Conservation (phyloP, 805 yeast species). For the Barnettozyma salicaria region DNA sequence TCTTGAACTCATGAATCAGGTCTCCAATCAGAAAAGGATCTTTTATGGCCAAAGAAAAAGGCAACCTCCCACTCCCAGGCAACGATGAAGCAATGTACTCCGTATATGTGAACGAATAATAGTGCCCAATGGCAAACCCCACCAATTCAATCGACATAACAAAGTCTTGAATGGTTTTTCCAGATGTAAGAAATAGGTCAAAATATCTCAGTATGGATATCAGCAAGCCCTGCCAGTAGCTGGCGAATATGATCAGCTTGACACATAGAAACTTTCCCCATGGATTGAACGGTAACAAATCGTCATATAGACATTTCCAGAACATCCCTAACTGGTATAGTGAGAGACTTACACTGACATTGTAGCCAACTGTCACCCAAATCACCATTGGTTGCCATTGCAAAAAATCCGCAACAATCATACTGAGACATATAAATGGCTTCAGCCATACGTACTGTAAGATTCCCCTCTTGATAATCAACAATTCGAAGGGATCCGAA, state of each 20-base stretch:
- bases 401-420: conserved; percentile 39
- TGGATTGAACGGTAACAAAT: conserved; percentile 75
- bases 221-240: conserved; percentile 88
- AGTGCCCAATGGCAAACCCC: conserved; percentile 84
- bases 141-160: conserved; percentile 78
- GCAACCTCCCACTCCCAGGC: conserved; percentile 66
- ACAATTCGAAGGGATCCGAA: conserved; percentile 76
- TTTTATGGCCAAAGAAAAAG: conserved; percentile 54
- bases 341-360: conserved; percentile 73
- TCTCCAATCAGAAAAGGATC: conserved; percentile 81
- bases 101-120: conserved; percentile 72
- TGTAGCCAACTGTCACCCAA: conserved; percentile 67
- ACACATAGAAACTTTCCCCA: conserved; percentile 92
- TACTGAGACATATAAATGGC: conserved; percentile 66
- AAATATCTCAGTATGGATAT: conserved; percentile 47
- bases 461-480: conserved; percentile 75
- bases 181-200: conserved; percentile 33
- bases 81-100: conserved; percentile 58
- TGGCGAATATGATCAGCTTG: conserved; percentile 88
- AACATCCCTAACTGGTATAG: conserved; percentile 81
- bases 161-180: conserved; percentile 68
- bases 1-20: conserved; percentile 67
- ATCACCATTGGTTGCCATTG: conserved; percentile 51
- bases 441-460: conserved; percentile 94
- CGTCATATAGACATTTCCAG: conserved; percentile 84